phyloP scores from a whole-genome alignment of 2,329 filamentous ascomycete species.

The Aspergillus amoenus region DNA sequence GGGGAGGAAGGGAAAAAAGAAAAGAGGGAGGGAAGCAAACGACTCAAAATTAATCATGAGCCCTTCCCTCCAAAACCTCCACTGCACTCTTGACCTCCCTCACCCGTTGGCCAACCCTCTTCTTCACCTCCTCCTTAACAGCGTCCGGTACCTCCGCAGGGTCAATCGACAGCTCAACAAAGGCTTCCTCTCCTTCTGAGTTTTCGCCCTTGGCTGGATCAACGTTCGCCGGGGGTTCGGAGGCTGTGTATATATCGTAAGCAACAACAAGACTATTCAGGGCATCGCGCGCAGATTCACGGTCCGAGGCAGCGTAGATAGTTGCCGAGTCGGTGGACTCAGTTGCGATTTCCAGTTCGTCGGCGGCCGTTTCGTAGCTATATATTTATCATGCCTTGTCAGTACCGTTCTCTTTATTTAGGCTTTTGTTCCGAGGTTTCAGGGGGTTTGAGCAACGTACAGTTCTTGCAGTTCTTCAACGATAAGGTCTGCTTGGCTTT shows the following conservation, averaged over 20 bases:
- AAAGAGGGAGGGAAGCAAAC: too few relatives aligned
- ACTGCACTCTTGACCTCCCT: constrained; percentile 49
- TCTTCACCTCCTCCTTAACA: constrained; percentile 44
- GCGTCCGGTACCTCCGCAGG: constrained; percentile 26
- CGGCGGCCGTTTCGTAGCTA: constrained; percentile 46
- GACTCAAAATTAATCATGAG: constrained; percentile 27
- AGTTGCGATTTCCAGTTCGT: constrained; percentile 51
- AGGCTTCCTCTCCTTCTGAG: constrained; percentile 12
- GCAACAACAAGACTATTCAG: constrained; percentile 39
- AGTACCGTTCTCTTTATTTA: too few relatives aligned
- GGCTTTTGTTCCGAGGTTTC: too few relatives aligned
- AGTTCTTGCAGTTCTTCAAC: constrained; percentile 40
- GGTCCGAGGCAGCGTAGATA: constrained; percentile 48
- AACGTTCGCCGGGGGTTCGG: not conserved
- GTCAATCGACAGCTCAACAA: constrained; percentile 34
- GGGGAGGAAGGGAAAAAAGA: not conserved
- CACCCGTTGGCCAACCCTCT: constrained; percentile 45
- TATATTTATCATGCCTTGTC: too few relatives aligned
- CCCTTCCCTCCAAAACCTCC: constrained; percentile 42
- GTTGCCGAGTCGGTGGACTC: constrained; percentile 47
- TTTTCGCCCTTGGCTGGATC: not conserved
- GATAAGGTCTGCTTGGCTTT: constrained; percentile 31
- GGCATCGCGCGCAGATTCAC: constrained; percentile 47
- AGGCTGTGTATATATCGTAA: constrained; percentile 35
- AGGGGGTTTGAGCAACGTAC: constrained; percentile 14